phyloP scores from a whole-genome alignment of 1,284 basidiomycete species.

The Amylostereum areolatum region DNA sequence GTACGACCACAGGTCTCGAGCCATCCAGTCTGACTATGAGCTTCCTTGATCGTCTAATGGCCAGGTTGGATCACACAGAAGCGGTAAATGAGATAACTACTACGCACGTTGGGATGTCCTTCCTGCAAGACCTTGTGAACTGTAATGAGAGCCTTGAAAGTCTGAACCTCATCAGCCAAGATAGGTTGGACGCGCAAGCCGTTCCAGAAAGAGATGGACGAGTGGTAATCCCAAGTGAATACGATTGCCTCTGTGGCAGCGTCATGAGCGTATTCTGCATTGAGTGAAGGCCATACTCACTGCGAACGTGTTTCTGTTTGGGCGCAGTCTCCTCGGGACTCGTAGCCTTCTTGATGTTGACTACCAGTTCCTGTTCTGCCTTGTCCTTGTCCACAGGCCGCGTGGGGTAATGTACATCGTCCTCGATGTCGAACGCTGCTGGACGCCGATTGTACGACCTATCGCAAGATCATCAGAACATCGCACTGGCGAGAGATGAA shows the following conservation, averaged over 20 bases:
- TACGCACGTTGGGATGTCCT: conserved; percentile 83
- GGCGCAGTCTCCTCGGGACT: conserved; percentile 88
- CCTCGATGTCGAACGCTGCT: conserved; percentile 61
- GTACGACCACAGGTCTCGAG: conserved; percentile 92
- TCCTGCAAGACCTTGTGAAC: conserved; percentile 96
- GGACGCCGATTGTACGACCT: conserved; percentile 28
- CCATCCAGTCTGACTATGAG: conserved; percentile 94
- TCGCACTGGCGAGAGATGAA: not conserved
- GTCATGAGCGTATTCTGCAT: not conserved
- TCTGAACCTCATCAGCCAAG: conserved; percentile 90
- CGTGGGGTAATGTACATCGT: conserved; percentile 84
- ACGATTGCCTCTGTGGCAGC: conserved; percentile 82
- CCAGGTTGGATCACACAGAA: conserved; percentile 1
- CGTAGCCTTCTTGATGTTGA: conserved; percentile 97
- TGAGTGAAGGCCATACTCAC: conserved; percentile 44
- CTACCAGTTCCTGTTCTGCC: conserved; percentile 84
- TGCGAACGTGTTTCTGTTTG: conserved; percentile 96
- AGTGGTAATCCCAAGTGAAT: conserved; percentile 97
- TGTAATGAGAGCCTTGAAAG: conserved; percentile 93
- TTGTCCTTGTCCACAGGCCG: conserved; percentile 96
- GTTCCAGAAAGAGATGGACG: conserved; percentile 96
- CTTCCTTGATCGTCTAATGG: conserved; percentile 87
- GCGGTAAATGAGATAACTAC: conserved; percentile 62
- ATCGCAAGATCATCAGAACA: conserved; percentile 1
- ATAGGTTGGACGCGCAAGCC: conserved; percentile 93